Percentiles rank a stretch among this genome's conserved stretches.
Conservation (phyloP, 495 filamentous ascomycete genomes). For the Xylaria venustula region DNA sequence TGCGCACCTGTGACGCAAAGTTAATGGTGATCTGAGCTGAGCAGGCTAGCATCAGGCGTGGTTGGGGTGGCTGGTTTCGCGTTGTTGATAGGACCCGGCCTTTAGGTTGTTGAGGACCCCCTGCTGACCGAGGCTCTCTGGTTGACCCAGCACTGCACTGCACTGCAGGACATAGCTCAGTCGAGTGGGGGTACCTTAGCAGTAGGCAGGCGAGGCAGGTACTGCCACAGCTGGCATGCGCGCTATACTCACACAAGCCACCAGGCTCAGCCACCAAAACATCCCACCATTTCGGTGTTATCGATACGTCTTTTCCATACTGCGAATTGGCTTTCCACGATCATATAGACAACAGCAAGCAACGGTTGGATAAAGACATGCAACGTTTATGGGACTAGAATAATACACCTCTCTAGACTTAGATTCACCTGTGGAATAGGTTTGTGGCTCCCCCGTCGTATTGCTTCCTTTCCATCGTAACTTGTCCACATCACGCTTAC, state of each 20-base stretch:
- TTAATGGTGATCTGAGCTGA: neutral
- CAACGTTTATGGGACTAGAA: too few species aligned
- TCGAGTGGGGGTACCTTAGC: too few species aligned
- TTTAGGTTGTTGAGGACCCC: neutral
- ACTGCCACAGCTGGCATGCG: neutral
- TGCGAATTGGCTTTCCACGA: neutral
- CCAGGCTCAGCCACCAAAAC: neutral
- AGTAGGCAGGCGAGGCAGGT: too few species aligned
- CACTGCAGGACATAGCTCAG: too few species aligned
- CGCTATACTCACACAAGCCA: too few species aligned
- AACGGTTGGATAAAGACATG: neutral
- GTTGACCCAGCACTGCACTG: slow-evolving; percentile 4
- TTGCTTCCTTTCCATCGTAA: neutral
- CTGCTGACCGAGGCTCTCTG: slow-evolving; percentile 14
- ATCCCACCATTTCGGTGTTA: neutral
- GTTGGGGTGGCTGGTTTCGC: slow-evolving; percentile 13
- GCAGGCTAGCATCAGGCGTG: slow-evolving; percentile 1
- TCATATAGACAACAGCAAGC: neutral
- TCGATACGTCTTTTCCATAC: slow-evolving; percentile 5
- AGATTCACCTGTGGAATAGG: neutral
- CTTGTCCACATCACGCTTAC: neutral
- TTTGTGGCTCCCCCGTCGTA: neutral
- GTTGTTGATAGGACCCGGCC: slow-evolving; percentile 7
- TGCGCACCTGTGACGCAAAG: neutral
- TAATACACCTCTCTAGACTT: neutral